A percentile compares a stretch with the other conserved stretches of the same genome.
phyloP scores from a whole-genome alignment of 306 rosid species.

The Trichosanthes cucumerina region DNA sequence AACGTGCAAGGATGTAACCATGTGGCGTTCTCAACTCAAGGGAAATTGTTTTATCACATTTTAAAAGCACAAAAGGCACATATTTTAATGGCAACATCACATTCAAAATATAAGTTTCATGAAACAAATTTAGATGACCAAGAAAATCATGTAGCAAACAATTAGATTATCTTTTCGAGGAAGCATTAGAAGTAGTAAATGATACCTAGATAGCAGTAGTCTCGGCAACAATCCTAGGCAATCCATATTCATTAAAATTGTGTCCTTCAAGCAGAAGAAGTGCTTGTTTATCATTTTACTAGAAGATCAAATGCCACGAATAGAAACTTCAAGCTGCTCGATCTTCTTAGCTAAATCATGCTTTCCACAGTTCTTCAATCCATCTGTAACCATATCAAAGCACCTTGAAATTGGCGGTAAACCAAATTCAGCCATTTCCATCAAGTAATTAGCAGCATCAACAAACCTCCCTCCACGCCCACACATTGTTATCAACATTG shows the following conservation, averaged over 20 bases:
- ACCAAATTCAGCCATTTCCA: conserved; percentile 82
- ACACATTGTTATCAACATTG: conserved; percentile 82
- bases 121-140: background rate
- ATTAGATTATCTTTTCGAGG: background rate
- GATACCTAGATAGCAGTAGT: background rate
- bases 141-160: background rate
- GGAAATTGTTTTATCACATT: background rate
- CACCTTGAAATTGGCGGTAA: conserved; percentile 66
- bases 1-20: background rate
- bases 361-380: conserved; percentile 80
- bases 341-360: conserved; percentile 74
- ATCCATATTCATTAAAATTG: background rate
- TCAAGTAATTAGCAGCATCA: conserved; percentile 67
- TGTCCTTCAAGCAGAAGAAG: background rate
- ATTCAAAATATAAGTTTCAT: background rate
- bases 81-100: background rate
- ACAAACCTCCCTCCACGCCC: conserved; percentile 75
- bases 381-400: conserved; percentile 81
- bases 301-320: conserved; percentile 35
- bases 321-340: conserved; percentile 57
- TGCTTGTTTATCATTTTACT: background rate
- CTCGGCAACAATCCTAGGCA: background rate
- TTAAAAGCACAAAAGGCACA: background rate
- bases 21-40: background rate
- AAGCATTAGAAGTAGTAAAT: background rate